Conservation (phyloP, 331 rosid species). For the Erythrophleum ivorense region DNA sequence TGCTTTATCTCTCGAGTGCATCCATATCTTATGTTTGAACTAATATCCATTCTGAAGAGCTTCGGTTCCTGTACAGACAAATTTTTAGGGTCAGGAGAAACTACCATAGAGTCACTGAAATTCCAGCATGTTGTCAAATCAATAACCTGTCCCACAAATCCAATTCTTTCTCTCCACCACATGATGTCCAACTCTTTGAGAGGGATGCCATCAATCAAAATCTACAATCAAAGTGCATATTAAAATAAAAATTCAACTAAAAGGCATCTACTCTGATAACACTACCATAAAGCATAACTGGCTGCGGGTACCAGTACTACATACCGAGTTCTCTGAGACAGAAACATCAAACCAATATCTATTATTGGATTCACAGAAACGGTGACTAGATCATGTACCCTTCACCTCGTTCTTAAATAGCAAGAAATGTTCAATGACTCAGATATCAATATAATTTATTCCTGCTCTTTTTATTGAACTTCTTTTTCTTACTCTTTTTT, state of each 20-base stretch:
- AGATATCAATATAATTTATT: too few relatives aligned
- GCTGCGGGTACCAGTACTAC: background rate
- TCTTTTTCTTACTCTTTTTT: too few relatives aligned
- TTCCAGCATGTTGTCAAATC: slow-evolving; percentile 25
- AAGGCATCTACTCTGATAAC: slow-evolving; percentile 13
- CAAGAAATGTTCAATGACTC: too few relatives aligned
- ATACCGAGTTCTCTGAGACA: background rate
- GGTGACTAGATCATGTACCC: background rate
- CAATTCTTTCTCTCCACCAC: slow-evolving; percentile 98
- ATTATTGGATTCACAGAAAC: background rate
- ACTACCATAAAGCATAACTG: background rate
- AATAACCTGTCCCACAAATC: slow-evolving; percentile 94
- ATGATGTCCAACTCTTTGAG: slow-evolving; percentile 70
- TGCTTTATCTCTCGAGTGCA: slow-evolving; percentile 68
- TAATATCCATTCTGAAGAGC: slow-evolving; percentile 84
- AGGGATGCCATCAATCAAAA: slow-evolving; percentile 79
- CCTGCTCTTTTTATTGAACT: too few relatives aligned
- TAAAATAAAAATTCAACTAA: slow-evolving; percentile 6
- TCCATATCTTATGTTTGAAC: slow-evolving; percentile 91
- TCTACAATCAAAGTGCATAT: slow-evolving; percentile 56
- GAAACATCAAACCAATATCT: slow-evolving; percentile 26
- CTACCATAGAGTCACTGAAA: slow-evolving; percentile 6
- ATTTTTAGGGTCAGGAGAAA: slow-evolving; percentile 31
- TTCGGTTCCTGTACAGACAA: slow-evolving; percentile 75
- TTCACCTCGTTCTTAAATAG: too few relatives aligned